Evolutionary conservation across 768 basidiomycete genomes (phyloP), one percentile per base, ranked within the genome.

Genomic region (Antrodiella citrinella): DNA sequence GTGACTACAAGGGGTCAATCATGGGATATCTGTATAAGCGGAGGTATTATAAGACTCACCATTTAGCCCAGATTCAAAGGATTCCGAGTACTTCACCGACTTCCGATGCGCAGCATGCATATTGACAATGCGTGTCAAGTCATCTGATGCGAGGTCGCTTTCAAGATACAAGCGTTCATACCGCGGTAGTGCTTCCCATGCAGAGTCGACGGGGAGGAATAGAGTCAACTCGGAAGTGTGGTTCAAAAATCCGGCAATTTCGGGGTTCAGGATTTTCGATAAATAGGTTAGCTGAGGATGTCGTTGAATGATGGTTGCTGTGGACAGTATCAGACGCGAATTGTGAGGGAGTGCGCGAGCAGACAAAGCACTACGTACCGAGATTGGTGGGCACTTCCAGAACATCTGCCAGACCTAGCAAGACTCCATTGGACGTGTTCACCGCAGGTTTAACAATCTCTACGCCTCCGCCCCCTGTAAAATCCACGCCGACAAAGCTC

Each of bases 151-250:
- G 57, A 86, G 95, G 52, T 82, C 80, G 58, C 89, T 92, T 67
- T 94, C 89, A 11, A 99, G 74, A 65, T 96, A 99, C 3, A 87
- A 64, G 42, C 84, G 79, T 63, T 98, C 93, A 46, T 90, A 77
- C 7, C 72, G 74, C 53, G 89, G 77, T 26, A 99, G 70, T 9
- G 66, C 67, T n/a, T 82, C 67, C 84, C 91, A 98, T 11, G 95
- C 96, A 26, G 77, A 67, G 63, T 96, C 78, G 21, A 86, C 73
- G 1, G 96, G 95, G 4, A 95, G 77, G 64, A 99, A 99, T 23
- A 98, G 57, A 0, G 96, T 96, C 42, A 95, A 67, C 59, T 84
- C 80, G 3, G 87, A 68, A 0, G 84, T 81, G 41, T 71, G 72
- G 49, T 84, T 83, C 39, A 96, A 72, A 26, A 78, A 66, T 18